phyloP scores from a whole-genome alignment of 2,329 filamentous ascomycete genomes.

The Tolypocladium tundrense region DNA sequence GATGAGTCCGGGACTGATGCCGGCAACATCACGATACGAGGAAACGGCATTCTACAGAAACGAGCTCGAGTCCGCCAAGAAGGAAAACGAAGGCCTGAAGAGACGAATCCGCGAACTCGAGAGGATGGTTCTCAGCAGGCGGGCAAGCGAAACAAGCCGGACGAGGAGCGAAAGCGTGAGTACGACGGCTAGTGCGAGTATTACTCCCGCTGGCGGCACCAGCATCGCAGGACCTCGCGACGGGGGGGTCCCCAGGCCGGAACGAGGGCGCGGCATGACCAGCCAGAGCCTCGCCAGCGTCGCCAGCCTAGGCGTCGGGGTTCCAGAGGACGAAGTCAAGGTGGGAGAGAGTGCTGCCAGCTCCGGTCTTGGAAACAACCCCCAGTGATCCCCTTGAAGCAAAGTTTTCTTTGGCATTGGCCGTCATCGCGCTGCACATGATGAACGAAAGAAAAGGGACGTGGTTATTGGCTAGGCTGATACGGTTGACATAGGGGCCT shows the following conservation, averaged over 20 bases:
- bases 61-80: conserved; percentile 51
- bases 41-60: conserved; percentile 49
- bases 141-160: conserved; percentile 35
- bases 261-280: conserved; percentile 32
- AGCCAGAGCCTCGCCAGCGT: conserved; percentile 34
- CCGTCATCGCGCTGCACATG: background rate
- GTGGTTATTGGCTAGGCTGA: background rate
- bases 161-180: conserved; percentile 42
- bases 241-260: conserved; percentile 17
- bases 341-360: conserved; percentile 55
- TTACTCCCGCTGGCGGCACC: conserved; percentile 24
- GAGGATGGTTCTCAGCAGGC: conserved; percentile 37
- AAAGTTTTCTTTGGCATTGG: too few relatives aligned
- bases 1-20: conserved; percentile 43
- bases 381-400: background rate
- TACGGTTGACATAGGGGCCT: background rate
- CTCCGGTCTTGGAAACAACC: conserved; percentile 15
- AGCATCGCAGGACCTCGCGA: conserved; percentile 37
- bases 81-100: conserved; percentile 54
- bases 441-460: too few relatives aligned
- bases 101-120: conserved; percentile 53
- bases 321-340: conserved; percentile 48
- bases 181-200: conserved; percentile 38
- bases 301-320: conserved; percentile 40
- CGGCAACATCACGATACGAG: conserved; percentile 50